Conservation (phyloP, 2,329 filamentous ascomycete genomes). For the Colletotrichum sublineola region DNA sequence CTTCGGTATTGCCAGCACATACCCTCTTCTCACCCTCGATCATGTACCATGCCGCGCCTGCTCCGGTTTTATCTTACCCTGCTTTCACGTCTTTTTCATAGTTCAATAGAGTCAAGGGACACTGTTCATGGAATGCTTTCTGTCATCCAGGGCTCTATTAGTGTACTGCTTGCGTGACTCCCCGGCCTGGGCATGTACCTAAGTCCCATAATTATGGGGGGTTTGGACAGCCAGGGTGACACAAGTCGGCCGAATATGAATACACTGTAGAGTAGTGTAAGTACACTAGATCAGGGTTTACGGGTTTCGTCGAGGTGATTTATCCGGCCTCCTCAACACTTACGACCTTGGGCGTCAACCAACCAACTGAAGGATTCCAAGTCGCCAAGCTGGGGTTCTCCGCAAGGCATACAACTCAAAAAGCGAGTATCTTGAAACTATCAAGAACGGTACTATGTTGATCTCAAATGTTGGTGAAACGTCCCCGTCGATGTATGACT, state of each 20-base stretch:
- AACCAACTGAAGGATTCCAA: background rate
- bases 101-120: conserved; percentile 36
- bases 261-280: background rate
- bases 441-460: background rate
- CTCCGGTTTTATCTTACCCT: conserved; percentile 7
- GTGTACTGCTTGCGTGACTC: background rate
- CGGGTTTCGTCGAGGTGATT: conserved; percentile 22
- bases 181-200: conserved; percentile 7
- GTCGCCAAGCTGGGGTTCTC: background rate
- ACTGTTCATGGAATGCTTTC: conserved; percentile 27
- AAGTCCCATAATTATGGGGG: background rate
- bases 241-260: conserved; percentile 4
- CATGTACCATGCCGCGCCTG: conserved; percentile 16
- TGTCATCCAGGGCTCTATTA: conserved; percentile 12
- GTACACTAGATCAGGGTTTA: conserved; percentile 10
- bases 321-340: conserved; percentile 4
- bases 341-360: background rate
- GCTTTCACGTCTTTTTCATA: conserved; percentile 21
- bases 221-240: conserved; percentile 9
- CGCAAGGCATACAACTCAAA: background rate
- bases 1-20: conserved; percentile 33
- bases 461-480: conserved; percentile 12
- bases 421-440: background rate
- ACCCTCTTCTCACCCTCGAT: conserved; percentile 36
- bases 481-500: conserved; percentile 5